A percentile compares a stretch with the other conserved stretches of the same genome.
Evolutionary conservation across 805 yeast genomes (phyloP).

Genomic region (Saturnispora mendoncae): DNA sequence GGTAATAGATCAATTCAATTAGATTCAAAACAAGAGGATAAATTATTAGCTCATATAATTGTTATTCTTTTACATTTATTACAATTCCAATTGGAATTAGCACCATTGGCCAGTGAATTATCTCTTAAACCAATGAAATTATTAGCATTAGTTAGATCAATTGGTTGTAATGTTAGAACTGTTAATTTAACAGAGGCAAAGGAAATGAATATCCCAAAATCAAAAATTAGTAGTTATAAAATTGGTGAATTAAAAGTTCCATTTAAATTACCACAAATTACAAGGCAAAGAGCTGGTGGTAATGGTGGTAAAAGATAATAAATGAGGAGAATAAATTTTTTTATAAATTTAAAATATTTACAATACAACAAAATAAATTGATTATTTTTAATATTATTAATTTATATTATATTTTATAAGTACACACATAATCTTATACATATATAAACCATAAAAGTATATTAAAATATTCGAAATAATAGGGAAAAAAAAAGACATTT

Average conservation of each 20-base stretch:
- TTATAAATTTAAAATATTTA: background rate
- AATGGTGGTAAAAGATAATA: slow-evolving; percentile 7
- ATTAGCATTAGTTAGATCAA: slow-evolving; percentile 58
- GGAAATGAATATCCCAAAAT: slow-evolving; percentile 57
- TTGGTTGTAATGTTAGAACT: slow-evolving; percentile 74
- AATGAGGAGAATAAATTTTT: too few relatives aligned
- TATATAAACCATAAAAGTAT: too few relatives aligned
- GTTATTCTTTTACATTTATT: slow-evolving; percentile 68
- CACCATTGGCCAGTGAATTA: slow-evolving; percentile 79
- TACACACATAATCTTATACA: too few relatives aligned
- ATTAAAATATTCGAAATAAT: too few relatives aligned
- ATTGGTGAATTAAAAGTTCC: slow-evolving; percentile 84
- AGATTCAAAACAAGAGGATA: slow-evolving; percentile 86
- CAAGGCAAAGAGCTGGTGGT: slow-evolving; percentile 36
- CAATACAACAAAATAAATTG: too few relatives aligned
- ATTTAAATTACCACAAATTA: slow-evolving; percentile 76
- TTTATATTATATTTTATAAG: too few relatives aligned
- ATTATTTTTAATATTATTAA: too few relatives aligned
- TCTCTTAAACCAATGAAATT: slow-evolving; percentile 70
- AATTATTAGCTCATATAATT: slow-evolving; percentile 69
- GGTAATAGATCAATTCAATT: slow-evolving; percentile 52
- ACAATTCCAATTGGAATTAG: slow-evolving; percentile 61
- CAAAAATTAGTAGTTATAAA: slow-evolving; percentile 48
- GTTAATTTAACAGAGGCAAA: slow-evolving; percentile 70
- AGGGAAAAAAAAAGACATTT: too few relatives aligned